Evolutionary conservation across 2,329 filamentous ascomycete genomes (phyloP).

Genomic region (Amauroascus niger): DNA sequence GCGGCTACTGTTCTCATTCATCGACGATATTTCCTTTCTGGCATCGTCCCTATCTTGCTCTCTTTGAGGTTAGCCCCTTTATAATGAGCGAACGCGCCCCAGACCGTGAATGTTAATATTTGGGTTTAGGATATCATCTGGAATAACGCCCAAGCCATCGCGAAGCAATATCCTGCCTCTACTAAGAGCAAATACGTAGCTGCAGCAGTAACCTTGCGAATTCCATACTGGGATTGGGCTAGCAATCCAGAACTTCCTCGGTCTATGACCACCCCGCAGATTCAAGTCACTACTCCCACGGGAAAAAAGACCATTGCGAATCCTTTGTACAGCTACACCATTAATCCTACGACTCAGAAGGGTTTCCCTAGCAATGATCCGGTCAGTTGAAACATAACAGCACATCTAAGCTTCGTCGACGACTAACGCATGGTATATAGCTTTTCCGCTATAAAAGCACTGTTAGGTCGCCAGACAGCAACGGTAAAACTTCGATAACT

Average conservation of each 20-base stretch:
- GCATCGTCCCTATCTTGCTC: conserved; percentile 69
- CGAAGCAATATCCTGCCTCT: conserved; percentile 35
- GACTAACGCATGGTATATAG: conserved; percentile 8
- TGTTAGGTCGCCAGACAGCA: conserved; percentile 17
- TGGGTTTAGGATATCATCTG: conserved; percentile 31
- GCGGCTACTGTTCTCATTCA: conserved; percentile 68
- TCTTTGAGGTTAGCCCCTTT: conserved; percentile 45
- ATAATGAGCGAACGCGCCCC: background rate
- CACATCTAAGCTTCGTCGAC: background rate
- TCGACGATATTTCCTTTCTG: conserved; percentile 69
- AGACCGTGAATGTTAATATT: background rate
- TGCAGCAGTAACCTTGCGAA: conserved; percentile 36
- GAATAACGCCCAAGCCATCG: conserved; percentile 32
- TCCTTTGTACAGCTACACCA: conserved; percentile 40
- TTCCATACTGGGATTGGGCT: conserved; percentile 46
- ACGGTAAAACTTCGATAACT: conserved; percentile 15
- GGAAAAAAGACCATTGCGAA: conserved; percentile 35
- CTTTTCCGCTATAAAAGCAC: conserved; percentile 15
- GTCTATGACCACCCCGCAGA: conserved; percentile 31
- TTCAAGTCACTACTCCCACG: conserved; percentile 37
- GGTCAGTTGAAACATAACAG: conserved; percentile 4
- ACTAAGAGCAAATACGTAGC: conserved; percentile 41
- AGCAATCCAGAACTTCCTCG: conserved; percentile 26
- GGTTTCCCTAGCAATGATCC: conserved; percentile 19
- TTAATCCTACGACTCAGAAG: conserved; percentile 16